Percentiles rank a stretch among this genome's conserved stretches.
Evolutionary conservation across 208 protist genomes (phyloP).

Genomic region (Acanthamoeba lenticulata): DNA sequence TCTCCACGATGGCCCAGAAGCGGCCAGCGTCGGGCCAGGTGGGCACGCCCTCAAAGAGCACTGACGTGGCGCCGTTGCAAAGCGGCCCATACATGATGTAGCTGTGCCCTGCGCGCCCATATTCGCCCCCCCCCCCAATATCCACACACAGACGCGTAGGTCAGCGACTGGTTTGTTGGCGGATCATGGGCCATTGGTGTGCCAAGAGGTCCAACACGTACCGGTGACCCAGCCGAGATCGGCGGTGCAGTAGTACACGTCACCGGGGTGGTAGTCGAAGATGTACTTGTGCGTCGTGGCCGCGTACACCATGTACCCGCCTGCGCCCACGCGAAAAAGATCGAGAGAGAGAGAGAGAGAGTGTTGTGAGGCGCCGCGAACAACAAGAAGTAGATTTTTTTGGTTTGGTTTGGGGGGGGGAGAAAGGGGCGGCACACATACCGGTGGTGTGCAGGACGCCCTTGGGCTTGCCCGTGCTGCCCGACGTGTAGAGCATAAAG

Average conservation of each 20-base stretch:
- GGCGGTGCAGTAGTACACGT: constrained; percentile 95
- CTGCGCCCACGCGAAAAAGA: neutral
- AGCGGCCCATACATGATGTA: constrained; percentile 99
- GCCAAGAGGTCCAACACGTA: neutral
- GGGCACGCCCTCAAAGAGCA: constrained; percentile 96
- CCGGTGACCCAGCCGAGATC: constrained; percentile 85
- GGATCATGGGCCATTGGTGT: too few species aligned
- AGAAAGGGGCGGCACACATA: neutral
- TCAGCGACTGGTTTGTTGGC: too few species aligned
- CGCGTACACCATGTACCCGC: constrained; percentile 95
- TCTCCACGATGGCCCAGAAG: constrained; percentile 95
- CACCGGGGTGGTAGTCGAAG: constrained; percentile 95
- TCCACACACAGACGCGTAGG: neutral
- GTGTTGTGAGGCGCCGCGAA: neutral
- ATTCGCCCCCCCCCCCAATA: neutral
- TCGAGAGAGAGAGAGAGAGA: neutral
- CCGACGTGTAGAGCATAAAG: constrained; percentile 98
- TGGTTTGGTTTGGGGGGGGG: neutral
- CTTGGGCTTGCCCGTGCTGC: constrained; percentile 97
- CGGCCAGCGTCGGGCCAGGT: constrained; percentile 91
- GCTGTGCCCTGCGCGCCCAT: constrained; percentile 92
- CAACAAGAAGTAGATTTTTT: neutral
- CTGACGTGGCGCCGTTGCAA: constrained; percentile 93
- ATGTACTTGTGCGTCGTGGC: constrained; percentile 93
- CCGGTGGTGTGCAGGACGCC: constrained; percentile 88